Evolutionary conservation across 805 yeast genomes (phyloP), one percentile per base, ranked within the genome.

Genomic region (Saturnispora zaruensis): DNA sequence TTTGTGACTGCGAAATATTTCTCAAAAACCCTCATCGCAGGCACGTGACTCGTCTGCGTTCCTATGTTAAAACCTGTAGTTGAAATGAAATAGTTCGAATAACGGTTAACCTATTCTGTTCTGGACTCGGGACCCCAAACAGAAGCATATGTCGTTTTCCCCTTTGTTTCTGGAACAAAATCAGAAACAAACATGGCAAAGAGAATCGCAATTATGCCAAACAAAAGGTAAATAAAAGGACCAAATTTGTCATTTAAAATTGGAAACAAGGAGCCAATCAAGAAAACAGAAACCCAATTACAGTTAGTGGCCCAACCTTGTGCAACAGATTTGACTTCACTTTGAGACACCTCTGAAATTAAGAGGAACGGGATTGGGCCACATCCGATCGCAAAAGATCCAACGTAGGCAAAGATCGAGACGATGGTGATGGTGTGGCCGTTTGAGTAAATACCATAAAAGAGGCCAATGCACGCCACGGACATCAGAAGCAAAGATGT

Each of bases 301-400:
- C 87, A 78, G 13, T 87, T 78, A 0, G 93, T 88, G 11, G 96
- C 98, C 73, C 87, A 84, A 62, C 96, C 83, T 67, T 93, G 99
- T 0, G 98, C 97, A 42, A 81, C 72, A 2, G 90, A 90, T 51
- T 81, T 81, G 2, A 91, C 91, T 52, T 81, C 79, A 2, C 76
- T 68, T 53, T 89, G 95, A 0, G 95, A 84, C n/a, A 91, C 81
- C 63, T 93, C 98, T 6, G 95, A 79, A 9, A 91, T 82, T 47
- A 90, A 67, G 56, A 91, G 68, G 68, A 93, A 91, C 40, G 99
- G 99, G 49, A 93, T 89, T 6, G 99, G 99, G 0, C 99, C 99
- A 53, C 89, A 65, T 0, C 99, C 99, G 32, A 85, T 69, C 0
- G 97, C 98, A 70, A 91, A 93, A 25, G 88, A 77, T 0, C 84